phyloP scores from a whole-genome alignment of 164 flowering plant genomes.

The grape (Vitis vinifera) region ASM3070453v1 NC_081812.1:840001-840500 shows the following conservation, averaged over 20 bases:
- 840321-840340: background rate
- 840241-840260: conserved; percentile 7
- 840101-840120: conserved; percentile 9
- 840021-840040: conserved; percentile 92
- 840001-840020: conserved; percentile 95
- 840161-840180: conserved; percentile 12
- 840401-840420: no score
- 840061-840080: background rate
- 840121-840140: conserved; percentile 9
- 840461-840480: no score
- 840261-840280: background rate
- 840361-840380: no score
- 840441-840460: no score
- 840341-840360: no score
- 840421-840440: no score
- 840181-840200: conserved; percentile 4
- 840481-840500: no score
- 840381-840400: no score
- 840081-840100: no score
- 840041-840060: conserved; percentile 49
- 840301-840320: background rate
- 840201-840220: conserved; percentile 8
- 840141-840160: conserved; percentile 3
- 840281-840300: background rate
- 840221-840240: conserved; percentile 11